These are phyloP conservation scores for Neltuma alba DNA, from an alignment of 306 rosid species.

Conservation along the genomic window DNA sequence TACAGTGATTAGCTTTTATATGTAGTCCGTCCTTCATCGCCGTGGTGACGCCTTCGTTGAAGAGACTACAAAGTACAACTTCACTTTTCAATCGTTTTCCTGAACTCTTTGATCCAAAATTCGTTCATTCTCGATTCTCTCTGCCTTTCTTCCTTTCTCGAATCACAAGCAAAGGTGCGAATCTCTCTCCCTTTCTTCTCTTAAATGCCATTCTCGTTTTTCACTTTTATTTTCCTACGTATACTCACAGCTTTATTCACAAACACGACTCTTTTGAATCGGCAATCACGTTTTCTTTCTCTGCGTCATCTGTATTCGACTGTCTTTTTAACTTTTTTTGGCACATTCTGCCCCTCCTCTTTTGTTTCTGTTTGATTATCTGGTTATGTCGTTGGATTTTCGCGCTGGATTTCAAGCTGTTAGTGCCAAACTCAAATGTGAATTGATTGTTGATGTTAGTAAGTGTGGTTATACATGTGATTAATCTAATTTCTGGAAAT, in stretches of 20 bases:
- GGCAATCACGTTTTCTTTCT: neutral
- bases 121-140: conserved; percentile 17
- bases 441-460: neutral
- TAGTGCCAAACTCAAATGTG: neutral
- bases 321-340: neutral
- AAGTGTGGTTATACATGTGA: conserved; percentile 1
- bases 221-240: neutral
- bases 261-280: neutral
- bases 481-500: conserved; percentile 25
- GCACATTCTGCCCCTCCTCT: neutral
- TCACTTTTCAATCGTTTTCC: neutral
- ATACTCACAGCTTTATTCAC: neutral
- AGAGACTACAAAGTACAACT: conserved; percentile 29
- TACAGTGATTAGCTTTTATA: neutral
- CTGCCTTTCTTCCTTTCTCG: conserved; percentile 13
- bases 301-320: neutral
- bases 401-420: neutral
- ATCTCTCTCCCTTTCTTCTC: conserved; percentile 22
- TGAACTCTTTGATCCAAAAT: conserved; percentile 33
- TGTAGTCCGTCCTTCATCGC: neutral
- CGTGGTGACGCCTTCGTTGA: conserved; percentile 8
- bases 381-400: conserved; percentile 18
- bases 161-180: conserved; percentile 30
- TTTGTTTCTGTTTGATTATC: neutral
- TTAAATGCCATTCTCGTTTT: neutral